Evolutionary conservation across 805 yeast genomes (phyloP), one percentile per base, ranked within the genome.

Genomic region (Nakazawaea ambrosiae): DNA sequence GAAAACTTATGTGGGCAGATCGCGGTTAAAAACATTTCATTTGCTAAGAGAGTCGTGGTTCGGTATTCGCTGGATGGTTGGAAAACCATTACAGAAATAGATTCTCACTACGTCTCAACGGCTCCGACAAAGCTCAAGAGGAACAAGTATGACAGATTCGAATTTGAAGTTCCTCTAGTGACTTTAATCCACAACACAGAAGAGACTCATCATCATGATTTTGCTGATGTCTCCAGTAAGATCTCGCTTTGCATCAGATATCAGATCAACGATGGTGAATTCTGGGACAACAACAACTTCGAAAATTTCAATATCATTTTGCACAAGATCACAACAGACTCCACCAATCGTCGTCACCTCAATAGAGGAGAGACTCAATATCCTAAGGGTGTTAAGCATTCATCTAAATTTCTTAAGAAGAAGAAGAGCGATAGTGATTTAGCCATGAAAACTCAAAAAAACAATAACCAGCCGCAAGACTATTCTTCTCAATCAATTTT

Each of bases 51-150:
- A 20, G 81, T 90, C 15, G 70, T 75, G 12, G 70, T 84, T 12
- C 67, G 88, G 38, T 89, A 86, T 59, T 75, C 96, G 0, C 65
- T 78, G 45, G 87, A 90, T 54, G 61, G 68, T 49, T 89, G 97
- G 97, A 63, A 61, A 30, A 79, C 94, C 0, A 74, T 79, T 17
- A 67, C 76, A 29, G 90, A 83, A 52, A 71, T 81, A 23, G 77
- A 75, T 29, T 82, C 89, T 4, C 46, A 53, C 3, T 87, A 73
- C 58, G 65, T 70, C 2, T 68, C 73, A 3, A 86, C 81, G 42
- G 51, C 68, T 1, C 77, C 81, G 5, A 53, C 66, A 27, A 54
- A 68, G 5, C 57, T 78, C 44, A 66, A 65, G 42, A 53, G 60
- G 14, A 61, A 78, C 34, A 57, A 65, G 37, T 81, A 76, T 55